A percentile compares a stretch with the other conserved stretches of the same genome.
Conservation (phyloP, 2,329 filamentous ascomycete genomes). For the Pseudocercospora vitis region DNA sequence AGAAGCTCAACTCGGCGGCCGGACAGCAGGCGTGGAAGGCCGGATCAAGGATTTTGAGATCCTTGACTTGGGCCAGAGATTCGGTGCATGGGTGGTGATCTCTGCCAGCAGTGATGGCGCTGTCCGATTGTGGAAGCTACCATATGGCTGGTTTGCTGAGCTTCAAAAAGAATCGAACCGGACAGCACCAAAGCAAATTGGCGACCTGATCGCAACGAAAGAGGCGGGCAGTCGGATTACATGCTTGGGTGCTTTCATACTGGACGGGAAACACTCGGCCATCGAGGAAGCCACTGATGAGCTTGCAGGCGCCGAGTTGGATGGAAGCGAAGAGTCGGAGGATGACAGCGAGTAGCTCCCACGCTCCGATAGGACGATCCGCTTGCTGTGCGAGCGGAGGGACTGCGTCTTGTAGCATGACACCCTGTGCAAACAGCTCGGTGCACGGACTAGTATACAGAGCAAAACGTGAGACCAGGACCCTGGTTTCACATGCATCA, state of each 20-base stretch:
- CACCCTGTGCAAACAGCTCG: neutral
- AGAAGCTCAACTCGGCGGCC: constrained; percentile 75
- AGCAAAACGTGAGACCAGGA: no score
- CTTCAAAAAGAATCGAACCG: neutral
- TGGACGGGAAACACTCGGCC: constrained; percentile 49
- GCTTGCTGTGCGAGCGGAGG: no score
- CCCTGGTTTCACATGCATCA: constrained; percentile 3
- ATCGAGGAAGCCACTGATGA: constrained; percentile 20
- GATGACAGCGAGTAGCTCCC: constrained; percentile 14
- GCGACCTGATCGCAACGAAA: constrained; percentile 71
- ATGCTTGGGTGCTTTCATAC: constrained; percentile 80
- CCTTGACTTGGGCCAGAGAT: constrained; percentile 47
- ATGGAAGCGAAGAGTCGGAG: constrained; percentile 12
- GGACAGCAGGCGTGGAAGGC: constrained; percentile 59
- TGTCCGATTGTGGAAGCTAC: constrained; percentile 69
- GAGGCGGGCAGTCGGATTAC: constrained; percentile 88
- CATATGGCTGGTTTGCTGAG: neutral
- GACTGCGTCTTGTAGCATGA: neutral
- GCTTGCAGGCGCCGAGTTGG: constrained; percentile 19
- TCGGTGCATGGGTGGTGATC: constrained; percentile 58
- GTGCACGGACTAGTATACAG: neutral
- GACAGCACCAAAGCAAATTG: constrained; percentile 51
- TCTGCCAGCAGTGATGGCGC: constrained; percentile 83
- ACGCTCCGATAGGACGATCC: no score
- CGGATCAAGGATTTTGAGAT: constrained; percentile 89